phyloP scores from a whole-genome alignment of 2,329 filamentous ascomycete species.

The Lasiodiplodia citricola region DNA sequence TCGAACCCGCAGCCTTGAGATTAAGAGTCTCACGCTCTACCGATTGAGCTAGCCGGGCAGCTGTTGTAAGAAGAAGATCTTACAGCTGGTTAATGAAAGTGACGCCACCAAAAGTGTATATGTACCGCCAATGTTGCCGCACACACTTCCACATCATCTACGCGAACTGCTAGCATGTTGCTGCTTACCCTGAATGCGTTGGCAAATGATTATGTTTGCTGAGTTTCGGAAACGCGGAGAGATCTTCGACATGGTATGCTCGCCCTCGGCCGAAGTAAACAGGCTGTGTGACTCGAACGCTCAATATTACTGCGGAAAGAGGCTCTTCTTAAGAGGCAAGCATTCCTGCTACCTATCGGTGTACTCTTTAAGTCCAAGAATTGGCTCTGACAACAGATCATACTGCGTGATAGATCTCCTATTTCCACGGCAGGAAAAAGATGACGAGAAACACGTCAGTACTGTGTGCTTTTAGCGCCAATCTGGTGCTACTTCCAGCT shows the following conservation, averaged over 20 bases:
- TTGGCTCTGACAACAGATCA: not conserved
- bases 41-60: constrained; percentile 30
- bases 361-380: not conserved
- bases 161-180: too few species aligned
- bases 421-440: not conserved
- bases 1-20: constrained; percentile 28
- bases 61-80: not conserved
- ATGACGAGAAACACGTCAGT: not conserved
- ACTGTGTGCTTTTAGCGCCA: not conserved
- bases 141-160: not conserved
- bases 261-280: not conserved
- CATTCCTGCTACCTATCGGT: not conserved
- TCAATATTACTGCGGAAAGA: not conserved
- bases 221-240: not conserved
- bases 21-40: constrained; percentile 32
- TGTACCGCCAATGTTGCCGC: not conserved
- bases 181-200: too few species aligned
- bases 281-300: not conserved
- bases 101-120: not conserved
- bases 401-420: not conserved
- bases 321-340: not conserved
- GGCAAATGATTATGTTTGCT: not conserved
- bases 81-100: not conserved
- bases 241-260: not conserved
- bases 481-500: not conserved